Evolutionary conservation across 768 basidiomycete species (phyloP), one percentile per base, ranked within the genome.

Genomic region (Serpula lacrymans): DNA sequence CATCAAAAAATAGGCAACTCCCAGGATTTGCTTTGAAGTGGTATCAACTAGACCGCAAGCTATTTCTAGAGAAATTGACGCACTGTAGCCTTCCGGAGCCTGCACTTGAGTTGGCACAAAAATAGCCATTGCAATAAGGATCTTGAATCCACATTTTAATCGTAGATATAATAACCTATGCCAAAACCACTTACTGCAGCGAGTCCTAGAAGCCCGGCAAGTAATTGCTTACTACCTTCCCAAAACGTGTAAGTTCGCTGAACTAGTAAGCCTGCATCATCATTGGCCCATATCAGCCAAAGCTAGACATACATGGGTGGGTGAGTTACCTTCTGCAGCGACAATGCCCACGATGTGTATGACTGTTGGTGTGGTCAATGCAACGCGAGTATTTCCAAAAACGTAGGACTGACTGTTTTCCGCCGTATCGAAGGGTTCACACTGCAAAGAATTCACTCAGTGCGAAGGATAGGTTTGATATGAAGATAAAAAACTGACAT

Each of bases 171-270:
- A n/a, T n/a, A n/a, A n/a, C n/a, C n/a, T n/a, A n/a, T n/a, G n/a
- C n/a, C n/a, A n/a, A n/a, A 17, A 11, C 14, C 7, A 39, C 43
- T 24, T 21, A 12, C 16, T 23, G 2, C 57, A 3, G 46, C 54
- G 34, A 57, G 26, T 28, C 40, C 14, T 14, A 59, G 22, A n/a
- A 59, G 44, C 17, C 55, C 31, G 11, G 34, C 3, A 1, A 57
- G 48, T 2, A 53, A 34, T 10, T 24, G 48, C 36, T 21, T 43
- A 25, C 31, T 56, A 20, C 48, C 48, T 38, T 43, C 44, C 51
- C 55, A 57, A 36, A 57, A 31, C 17, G 55, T 51, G n/a, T 53
- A 59, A 14, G 57, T 59, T 23, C 55, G 57, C 1, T 56, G 33
- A 17, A 59, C 56, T 34, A 57, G 46, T 16, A 59, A 45, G 5